Evolutionary conservation across 306 rosid genomes (phyloP), one percentile per base, ranked within the genome.

Genomic region (Gleditsia sinensis): DNA sequence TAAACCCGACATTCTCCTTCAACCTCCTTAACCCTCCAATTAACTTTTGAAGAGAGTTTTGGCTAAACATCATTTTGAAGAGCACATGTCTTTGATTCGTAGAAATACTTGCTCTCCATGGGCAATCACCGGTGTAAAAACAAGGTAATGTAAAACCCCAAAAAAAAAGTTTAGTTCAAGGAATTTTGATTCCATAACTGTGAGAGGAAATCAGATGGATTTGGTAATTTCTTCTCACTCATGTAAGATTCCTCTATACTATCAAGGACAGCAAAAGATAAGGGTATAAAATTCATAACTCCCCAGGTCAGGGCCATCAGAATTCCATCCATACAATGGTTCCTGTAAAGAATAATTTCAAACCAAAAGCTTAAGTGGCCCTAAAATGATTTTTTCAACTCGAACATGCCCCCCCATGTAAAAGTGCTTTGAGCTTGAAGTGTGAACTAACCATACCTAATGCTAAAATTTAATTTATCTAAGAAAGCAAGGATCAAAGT

Each of bases 71-170:
- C 62, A 82, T 71, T 89, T 93, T 20, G 93, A 81, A 67, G 96
- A 75, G 36, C 92, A 91, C 77, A 89, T 93, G 83, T 90, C 96
- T 83, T 82, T 93, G 58, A 93, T 97, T 58, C 92, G 84, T 21
- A 95, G 97, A 76, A 84, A 93, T 69, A 93, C 96, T 87, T 93
- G 98, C 82, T 93, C 98, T 62, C 98, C 96, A 57, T 91, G 90
- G 46, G 93, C 86, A 81, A 91, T 89, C 79, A 87, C 96, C 95
- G 91, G 83, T 48, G 30, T 28, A 70, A 27, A 78, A 37, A 50
- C 28, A 66, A 65, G 57, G 39, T 21, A 73, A 76, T 21, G 74
- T 71, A 75, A 74, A 45, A 42, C 60, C 45, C 60, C 45, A 77
- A 59, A 23, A 61, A 33, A 34, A 30, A 77, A 20, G 19, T 56